Evolutionary conservation across 257 asterid genomes (phyloP).

Genomic region (Vinca minor): DNA sequence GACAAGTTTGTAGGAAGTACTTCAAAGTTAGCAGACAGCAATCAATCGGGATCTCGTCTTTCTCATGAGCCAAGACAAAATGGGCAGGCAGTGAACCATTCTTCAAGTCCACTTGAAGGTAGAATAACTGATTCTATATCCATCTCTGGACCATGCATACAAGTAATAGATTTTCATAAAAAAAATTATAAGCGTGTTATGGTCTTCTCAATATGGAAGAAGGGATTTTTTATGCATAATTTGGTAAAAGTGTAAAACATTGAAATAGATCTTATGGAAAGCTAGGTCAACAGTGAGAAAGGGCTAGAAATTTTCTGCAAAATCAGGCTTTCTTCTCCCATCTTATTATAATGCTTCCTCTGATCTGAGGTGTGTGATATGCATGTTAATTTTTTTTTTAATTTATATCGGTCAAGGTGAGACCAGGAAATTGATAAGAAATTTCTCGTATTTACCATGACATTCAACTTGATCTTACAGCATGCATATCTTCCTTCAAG

Average conservation of each 20-base stretch:
- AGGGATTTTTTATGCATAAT: slow-evolving; percentile 1
- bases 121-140: slow-evolving; percentile 10
- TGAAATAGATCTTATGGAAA: no score
- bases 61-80: slow-evolving; percentile 71
- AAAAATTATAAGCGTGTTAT: neutral
- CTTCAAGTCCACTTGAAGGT: slow-evolving; percentile 75
- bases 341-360: slow-evolving; percentile 8
- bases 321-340: neutral
- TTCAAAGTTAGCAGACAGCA: slow-evolving; percentile 55
- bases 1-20: slow-evolving; percentile 45
- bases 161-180: neutral
- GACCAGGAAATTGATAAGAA: slow-evolving; percentile 13
- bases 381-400: slow-evolving; percentile 16
- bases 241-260: slow-evolving; percentile 3
- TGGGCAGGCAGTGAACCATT: slow-evolving; percentile 50
- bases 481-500: neutral
- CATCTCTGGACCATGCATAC: slow-evolving; percentile 5
- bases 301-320: neutral
- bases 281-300: neutral
- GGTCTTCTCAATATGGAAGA: neutral
- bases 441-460: slow-evolving; percentile 13
- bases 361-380: neutral
- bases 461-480: neutral
- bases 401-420: neutral
- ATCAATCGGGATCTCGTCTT: slow-evolving; percentile 65